Conservation (phyloP, 495 filamentous ascomycete genomes). For the Mytilinidion resinicola region DNA sequence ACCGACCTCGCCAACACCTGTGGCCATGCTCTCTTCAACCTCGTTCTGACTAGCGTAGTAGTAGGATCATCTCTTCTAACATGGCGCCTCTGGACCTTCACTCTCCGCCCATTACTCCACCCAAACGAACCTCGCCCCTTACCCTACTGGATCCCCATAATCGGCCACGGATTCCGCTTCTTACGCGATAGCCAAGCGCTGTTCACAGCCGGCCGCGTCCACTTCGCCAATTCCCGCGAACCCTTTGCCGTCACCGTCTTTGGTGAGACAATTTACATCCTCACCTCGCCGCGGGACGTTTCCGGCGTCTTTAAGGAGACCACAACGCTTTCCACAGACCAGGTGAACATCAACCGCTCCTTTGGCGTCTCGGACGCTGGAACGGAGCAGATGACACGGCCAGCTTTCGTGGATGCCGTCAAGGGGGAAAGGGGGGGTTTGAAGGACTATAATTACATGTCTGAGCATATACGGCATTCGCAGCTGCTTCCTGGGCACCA, state of each 20-base stretch:
- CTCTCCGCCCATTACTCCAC: too few species aligned
- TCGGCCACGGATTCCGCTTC: not conserved
- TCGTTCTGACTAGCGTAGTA: too few species aligned
- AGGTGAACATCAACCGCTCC: constrained; percentile 1
- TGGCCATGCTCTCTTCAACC: too few species aligned
- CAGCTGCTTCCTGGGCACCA: not conserved
- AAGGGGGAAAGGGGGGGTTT: too few species aligned
- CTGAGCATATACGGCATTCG: not conserved
- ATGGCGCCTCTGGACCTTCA: too few species aligned
- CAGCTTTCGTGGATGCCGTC: not conserved
- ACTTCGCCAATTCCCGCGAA: constrained; percentile 9
- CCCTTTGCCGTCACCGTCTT: constrained; percentile 24
- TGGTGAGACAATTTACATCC: constrained; percentile 24
- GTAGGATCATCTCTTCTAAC: too few species aligned
- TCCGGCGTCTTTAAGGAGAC: constrained; percentile 20
- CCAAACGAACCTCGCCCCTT: too few species aligned
- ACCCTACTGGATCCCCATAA: not conserved
- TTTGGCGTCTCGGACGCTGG: constrained; percentile 1
- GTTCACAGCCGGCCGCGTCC: constrained; percentile 1
- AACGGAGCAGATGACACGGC: not conserved
- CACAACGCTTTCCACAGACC: constrained; percentile 3
- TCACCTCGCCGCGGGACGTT: constrained; percentile 25
- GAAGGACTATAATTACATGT: not conserved
- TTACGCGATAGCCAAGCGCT: not conserved
- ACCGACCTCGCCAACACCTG: too few species aligned